Evolutionary conservation across 345 rosid species (phyloP), one percentile per base, ranked within the genome.

Genomic region (Passiflora organensis): DNA sequence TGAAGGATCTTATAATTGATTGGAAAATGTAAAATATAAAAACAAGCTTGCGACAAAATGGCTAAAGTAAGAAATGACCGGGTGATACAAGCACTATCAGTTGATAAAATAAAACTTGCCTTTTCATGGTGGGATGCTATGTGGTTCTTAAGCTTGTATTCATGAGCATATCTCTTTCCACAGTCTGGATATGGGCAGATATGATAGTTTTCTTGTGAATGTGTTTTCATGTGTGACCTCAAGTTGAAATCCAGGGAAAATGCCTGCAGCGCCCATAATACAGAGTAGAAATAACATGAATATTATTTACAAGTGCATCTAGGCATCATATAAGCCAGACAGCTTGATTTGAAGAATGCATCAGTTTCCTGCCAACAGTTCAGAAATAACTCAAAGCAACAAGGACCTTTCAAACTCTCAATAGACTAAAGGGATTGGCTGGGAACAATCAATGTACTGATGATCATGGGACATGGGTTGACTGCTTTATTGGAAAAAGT

Each of bases 101-200:
- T 28, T 28, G 5, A 28, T 3, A 28, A 28, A 43, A 37, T 41
- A 44, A 50, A 18, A 34, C 78, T 17, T 22, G 84, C 98, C 91
- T 84, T 91, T 68, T 82, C 96, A 72, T 89, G 99, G 51, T 82
- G 89, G 20, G 94, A 71, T 58, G 81, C 20, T 49, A 93, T 66
- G 56, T 93, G 99, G 76, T 89, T 93, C 75, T 83, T 86, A 13
- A 93, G 77, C 83, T 93, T 89, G 86, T 93, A 93, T 57, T 93
- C 99, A 47, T 93, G 96, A 65, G 99, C 99, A 62, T 89, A 89
- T 86, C 96, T 76, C 87, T 93, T 93, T 63, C 94, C 99, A 76
- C 96, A 93, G 28, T 88, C 96, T 19, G 77, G 64, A 59, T 74
- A 86, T 10, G 96, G 99, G 63, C 99, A 93, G 72, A 86, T 73